phyloP scores from a whole-genome alignment of 352 stramenopile genomes.

The Phytophthora ohioensis region DNA sequence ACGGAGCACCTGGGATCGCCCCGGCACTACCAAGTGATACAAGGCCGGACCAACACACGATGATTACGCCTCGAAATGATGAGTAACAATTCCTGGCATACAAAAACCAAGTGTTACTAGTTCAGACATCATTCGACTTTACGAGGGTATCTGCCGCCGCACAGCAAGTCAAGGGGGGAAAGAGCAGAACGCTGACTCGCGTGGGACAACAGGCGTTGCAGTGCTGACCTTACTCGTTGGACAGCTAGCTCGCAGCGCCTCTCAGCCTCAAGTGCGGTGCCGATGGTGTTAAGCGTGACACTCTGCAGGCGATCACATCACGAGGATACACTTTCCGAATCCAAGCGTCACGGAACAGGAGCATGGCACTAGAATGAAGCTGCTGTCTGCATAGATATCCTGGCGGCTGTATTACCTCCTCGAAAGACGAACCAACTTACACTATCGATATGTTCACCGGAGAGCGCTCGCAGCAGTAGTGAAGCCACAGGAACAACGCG shows the following conservation, averaged over 20 bases:
- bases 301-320: conserved; percentile 19
- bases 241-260: conserved; percentile 23
- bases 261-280: conserved; percentile 27
- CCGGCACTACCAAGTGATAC: conserved; percentile 27
- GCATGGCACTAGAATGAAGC: conserved; percentile 4
- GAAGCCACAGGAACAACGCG: neutral
- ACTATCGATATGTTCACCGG: conserved; percentile 35
- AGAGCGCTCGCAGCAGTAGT: neutral
- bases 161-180: neutral
- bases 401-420: conserved; percentile 37
- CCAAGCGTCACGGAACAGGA: neutral
- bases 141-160: conserved; percentile 27
- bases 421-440: conserved; percentile 25
- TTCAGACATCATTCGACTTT: conserved; percentile 17
- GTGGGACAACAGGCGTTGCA: conserved; percentile 29
- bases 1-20: conserved; percentile 31
- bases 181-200: conserved; percentile 17
- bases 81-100: conserved; percentile 25
- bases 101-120: conserved; percentile 30
- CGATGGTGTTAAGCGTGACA: conserved; percentile 13
- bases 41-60: conserved; percentile 4
- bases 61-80: conserved; percentile 37
- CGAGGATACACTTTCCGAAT: conserved; percentile 9
- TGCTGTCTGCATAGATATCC: conserved; percentile 38
- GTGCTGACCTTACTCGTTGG: conserved; percentile 30